A percentile compares a stretch with the other conserved stretches of the same genome.
phyloP scores from a whole-genome alignment of 2,329 filamentous ascomycete genomes.

The Clonostachys chloroleuca region DNA sequence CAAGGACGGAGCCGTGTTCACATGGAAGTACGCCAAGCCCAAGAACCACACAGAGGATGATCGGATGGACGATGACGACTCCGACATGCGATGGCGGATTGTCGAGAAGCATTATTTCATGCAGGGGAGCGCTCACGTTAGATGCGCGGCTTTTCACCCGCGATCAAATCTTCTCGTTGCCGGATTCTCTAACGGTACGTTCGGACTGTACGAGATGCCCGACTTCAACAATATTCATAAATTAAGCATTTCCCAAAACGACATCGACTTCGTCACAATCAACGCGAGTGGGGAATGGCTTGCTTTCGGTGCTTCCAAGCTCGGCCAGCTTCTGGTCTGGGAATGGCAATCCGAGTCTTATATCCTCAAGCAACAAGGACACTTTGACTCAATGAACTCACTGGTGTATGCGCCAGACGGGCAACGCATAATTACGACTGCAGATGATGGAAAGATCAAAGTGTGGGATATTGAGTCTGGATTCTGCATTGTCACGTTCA shows the following conservation, averaged over 20 bases:
- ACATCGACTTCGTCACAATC: constrained; percentile 91
- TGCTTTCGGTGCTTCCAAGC: constrained; percentile 90
- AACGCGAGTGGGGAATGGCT: constrained; percentile 96
- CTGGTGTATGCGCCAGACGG: constrained; percentile 92
- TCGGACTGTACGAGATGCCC: constrained; percentile 92
- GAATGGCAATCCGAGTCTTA: constrained; percentile 99
- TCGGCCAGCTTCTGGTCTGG: constrained; percentile 96
- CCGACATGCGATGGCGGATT: constrained; percentile 83
- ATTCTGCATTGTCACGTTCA: constrained; percentile 97
- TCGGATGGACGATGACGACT: constrained; percentile 43
- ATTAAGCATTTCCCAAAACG: constrained; percentile 88
- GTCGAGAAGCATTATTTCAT: constrained; percentile 90
- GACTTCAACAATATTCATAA: constrained; percentile 95
- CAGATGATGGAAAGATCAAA: constrained; percentile 97
- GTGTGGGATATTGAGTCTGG: constrained; percentile 97
- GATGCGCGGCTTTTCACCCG: constrained; percentile 86
- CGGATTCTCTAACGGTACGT: constrained; percentile 91
- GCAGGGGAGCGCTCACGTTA: constrained; percentile 82
- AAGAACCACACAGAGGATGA: constrained; percentile 50
- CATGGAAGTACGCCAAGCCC: constrained; percentile 78
- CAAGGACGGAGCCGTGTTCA: constrained; percentile 94
- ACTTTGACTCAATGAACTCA: constrained; percentile 93
- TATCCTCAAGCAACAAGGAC: constrained; percentile 95
- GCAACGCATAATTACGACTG: constrained; percentile 85
- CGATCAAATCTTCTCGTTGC: constrained; percentile 89